phyloP scores from a whole-genome alignment of 768 basidiomycete species.

The Imleria badia region DNA sequence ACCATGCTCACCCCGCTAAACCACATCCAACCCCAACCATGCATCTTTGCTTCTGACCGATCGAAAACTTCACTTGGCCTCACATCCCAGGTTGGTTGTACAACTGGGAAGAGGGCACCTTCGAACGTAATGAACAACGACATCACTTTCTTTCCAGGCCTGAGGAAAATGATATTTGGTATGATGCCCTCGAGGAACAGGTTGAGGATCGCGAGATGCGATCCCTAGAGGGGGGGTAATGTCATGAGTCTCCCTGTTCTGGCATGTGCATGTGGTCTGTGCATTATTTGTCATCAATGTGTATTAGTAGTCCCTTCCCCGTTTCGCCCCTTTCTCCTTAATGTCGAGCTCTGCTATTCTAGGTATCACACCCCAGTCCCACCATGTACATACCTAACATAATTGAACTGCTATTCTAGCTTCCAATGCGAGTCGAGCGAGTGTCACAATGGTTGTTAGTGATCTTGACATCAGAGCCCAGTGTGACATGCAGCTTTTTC shows the following conservation, averaged over 20 bases:
- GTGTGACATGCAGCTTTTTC: too few species aligned
- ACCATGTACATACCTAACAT: too few species aligned
- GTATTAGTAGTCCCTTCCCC: too few species aligned
- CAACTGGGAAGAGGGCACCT: background rate
- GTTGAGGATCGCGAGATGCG: background rate
- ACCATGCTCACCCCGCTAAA: conserved; percentile 1
- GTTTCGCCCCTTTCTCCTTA: background rate
- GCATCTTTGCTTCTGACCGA: background rate
- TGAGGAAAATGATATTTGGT: background rate
- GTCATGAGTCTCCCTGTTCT: background rate
- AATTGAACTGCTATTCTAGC: too few species aligned
- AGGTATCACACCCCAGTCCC: background rate
- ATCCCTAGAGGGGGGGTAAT: conserved; percentile 3
- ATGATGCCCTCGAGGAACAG: background rate
- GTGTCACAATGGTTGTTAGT: too few species aligned
- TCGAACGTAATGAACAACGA: background rate
- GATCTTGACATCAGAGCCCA: too few species aligned
- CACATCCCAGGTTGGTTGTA: background rate
- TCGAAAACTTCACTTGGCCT: background rate
- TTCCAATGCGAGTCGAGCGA: too few species aligned
- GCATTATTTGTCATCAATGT: background rate
- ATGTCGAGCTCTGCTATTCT: background rate
- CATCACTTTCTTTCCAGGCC: rapidly evolving
- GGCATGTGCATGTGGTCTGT: background rate
- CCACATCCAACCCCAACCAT: background rate